Percentiles rank a stretch among this genome's conserved stretches.
Conservation (phyloP, 345 rosid species). For the Erysimum cheiranthoides region DNA sequence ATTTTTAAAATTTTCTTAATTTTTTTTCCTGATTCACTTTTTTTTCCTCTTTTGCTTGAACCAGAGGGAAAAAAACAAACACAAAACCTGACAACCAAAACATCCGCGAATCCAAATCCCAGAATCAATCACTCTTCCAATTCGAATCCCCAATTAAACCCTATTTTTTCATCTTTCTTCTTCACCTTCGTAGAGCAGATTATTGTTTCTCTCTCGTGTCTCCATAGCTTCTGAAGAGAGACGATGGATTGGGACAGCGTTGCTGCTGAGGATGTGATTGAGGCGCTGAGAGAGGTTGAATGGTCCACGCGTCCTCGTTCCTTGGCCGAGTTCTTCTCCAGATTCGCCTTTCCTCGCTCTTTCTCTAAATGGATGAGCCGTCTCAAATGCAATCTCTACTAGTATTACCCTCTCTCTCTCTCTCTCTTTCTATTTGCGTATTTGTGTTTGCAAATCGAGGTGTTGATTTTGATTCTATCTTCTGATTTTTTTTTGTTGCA, state of each 20-base stretch:
- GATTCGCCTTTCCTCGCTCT: conserved; percentile 50
- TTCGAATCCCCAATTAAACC: conserved; percentile 28
- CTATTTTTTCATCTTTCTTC: background rate
- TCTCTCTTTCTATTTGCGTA: background rate
- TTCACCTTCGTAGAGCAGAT: conserved; percentile 11
- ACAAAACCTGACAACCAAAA: conserved; percentile 35
- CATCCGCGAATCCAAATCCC: conserved; percentile 30
- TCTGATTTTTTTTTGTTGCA: conserved; percentile 21
- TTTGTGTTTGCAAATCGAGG: background rate
- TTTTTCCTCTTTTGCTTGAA: conserved; percentile 24
- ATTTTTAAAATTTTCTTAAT: rapidly evolving
- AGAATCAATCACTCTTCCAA: conserved; percentile 1
- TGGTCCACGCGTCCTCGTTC: conserved; percentile 51
- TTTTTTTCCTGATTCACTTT: conserved; percentile 5
- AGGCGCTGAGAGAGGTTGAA: conserved; percentile 47
- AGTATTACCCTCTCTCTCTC: conserved; percentile 26
- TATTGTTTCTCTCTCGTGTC: background rate
- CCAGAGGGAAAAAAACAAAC: conserved; percentile 29
- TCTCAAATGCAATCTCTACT: conserved; percentile 52
- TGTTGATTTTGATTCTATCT: conserved; percentile 15
- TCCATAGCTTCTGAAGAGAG: conserved; percentile 11
- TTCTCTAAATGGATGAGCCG: conserved; percentile 50
- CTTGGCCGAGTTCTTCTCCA: conserved; percentile 46
- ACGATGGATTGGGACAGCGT: conserved; percentile 52
- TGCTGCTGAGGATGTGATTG: conserved; percentile 44